A percentile compares a stretch with the other conserved stretches of the same genome.
Evolutionary conservation across 441 rosid species (phyloP).

Genomic region (Croton setiger): DNA sequence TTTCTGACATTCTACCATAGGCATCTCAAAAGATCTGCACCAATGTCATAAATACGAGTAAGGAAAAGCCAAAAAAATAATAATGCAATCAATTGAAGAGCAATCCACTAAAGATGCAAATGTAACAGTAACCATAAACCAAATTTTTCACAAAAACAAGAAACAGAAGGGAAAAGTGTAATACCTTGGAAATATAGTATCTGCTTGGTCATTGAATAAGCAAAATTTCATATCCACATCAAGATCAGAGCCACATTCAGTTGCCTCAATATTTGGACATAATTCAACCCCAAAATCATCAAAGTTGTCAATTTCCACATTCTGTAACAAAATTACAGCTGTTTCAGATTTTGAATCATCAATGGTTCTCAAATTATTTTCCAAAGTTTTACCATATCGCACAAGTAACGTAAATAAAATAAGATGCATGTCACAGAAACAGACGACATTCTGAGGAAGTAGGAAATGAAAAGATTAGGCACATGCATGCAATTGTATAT

Average conservation of each 20-base stretch:
- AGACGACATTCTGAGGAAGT: not conserved
- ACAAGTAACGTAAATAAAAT: not conserved
- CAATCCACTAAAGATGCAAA: slow-evolving; percentile 4
- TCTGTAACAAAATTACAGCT: slow-evolving; percentile 23
- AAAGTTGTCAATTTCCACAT: slow-evolving; percentile 29
- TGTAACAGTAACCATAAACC: not conserved
- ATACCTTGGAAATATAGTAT: slow-evolving; percentile 28
- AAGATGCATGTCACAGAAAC: not conserved
- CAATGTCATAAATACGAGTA: slow-evolving; percentile 2
- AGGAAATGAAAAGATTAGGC: no score
- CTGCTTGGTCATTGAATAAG: slow-evolving; percentile 11
- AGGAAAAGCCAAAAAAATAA: not conserved
- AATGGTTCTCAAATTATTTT: not conserved
- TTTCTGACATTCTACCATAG: slow-evolving; percentile 26
- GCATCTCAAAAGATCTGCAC: slow-evolving; percentile 32
- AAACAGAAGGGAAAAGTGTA: not conserved
- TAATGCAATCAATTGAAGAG: slow-evolving; percentile 1
- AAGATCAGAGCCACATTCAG: slow-evolving; percentile 25
- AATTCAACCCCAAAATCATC: slow-evolving; percentile 50
- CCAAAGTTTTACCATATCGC: not conserved
- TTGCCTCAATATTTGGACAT: slow-evolving; percentile 31
- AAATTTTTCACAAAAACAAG: not conserved
- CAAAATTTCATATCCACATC: slow-evolving; percentile 21
- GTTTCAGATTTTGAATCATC: not conserved
- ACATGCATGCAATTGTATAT: no score